Percentiles rank a stretch among this genome's conserved stretches.
Conservation (phyloP, 1,284 basidiomycete genomes). For the Irpex sp. region DNA sequence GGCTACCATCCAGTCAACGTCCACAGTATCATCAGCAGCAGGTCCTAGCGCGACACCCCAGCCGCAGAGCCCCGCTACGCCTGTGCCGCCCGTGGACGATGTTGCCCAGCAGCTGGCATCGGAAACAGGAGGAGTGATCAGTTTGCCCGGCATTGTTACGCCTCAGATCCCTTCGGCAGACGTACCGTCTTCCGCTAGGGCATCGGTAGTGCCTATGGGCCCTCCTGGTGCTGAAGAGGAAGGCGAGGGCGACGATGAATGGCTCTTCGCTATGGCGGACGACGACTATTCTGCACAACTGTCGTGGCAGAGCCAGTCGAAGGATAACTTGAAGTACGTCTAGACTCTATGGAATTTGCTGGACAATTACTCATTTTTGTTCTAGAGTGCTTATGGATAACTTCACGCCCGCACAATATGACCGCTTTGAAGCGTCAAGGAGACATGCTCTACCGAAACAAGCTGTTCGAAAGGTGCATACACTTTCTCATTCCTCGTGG, state of each 20-base stretch:
- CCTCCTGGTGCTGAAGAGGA: slow-evolving; percentile 32
- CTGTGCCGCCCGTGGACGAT: slow-evolving; percentile 9
- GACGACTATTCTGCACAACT: slow-evolving; percentile 78
- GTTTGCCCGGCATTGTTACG: slow-evolving; percentile 19
- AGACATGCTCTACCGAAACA: slow-evolving; percentile 80
- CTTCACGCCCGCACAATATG: slow-evolving; percentile 78
- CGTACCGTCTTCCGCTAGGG: slow-evolving; percentile 18
- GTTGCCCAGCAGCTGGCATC: slow-evolving; percentile 7
- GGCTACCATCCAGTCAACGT: slow-evolving; percentile 15
- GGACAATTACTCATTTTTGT: background rate
- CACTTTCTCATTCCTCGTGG: background rate
- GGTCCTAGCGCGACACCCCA: slow-evolving; percentile 11
- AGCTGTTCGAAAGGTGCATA: slow-evolving; percentile 67
- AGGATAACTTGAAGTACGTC: slow-evolving; percentile 73
- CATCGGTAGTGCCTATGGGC: slow-evolving; percentile 16
- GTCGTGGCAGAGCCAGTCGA: slow-evolving; percentile 77
- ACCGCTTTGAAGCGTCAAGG: slow-evolving; percentile 84
- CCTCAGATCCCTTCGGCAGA: slow-evolving; percentile 1
- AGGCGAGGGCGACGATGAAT: slow-evolving; percentile 68
- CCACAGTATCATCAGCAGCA: background rate
- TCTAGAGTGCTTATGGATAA: slow-evolving; percentile 80
- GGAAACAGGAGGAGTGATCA: slow-evolving; percentile 16
- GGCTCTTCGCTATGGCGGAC: slow-evolving; percentile 76
- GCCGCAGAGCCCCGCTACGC: slow-evolving; percentile 1
- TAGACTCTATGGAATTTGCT: background rate